Evolutionary conservation across 805 yeast species (phyloP).

Genomic region (Kluyveromyces wickerhamii): DNA sequence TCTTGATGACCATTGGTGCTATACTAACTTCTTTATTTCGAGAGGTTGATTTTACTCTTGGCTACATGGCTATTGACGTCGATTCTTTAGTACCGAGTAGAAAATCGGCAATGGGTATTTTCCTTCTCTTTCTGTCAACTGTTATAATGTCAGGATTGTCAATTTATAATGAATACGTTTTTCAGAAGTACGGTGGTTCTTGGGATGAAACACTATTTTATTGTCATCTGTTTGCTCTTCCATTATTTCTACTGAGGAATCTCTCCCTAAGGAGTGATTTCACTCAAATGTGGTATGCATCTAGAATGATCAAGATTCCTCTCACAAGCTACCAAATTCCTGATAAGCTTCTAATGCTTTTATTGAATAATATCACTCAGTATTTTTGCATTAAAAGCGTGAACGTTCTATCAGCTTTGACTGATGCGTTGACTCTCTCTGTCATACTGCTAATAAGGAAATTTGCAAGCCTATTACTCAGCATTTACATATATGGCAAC

Average conservation of each 20-base stretch:
- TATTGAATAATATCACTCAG: conserved; percentile 47
- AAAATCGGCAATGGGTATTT: not conserved
- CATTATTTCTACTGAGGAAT: conserved; percentile 38
- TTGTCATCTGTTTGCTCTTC: conserved; percentile 47
- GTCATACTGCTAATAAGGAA: conserved; percentile 55
- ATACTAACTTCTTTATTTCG: conserved; percentile 34
- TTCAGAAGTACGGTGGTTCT: conserved; percentile 41
- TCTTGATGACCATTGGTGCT: conserved; percentile 48
- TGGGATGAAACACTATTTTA: conserved; percentile 65
- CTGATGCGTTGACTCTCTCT: conserved; percentile 56
- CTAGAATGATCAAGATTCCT: too few relatives aligned
- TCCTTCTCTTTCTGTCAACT: not conserved
- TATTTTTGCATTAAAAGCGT: conserved; percentile 62
- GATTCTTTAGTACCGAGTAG: not conserved
- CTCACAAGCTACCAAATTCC: conserved; percentile 14
- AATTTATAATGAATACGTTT: conserved; percentile 46
- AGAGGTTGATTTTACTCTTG: conserved; percentile 20
- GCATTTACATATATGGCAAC: conserved; percentile 46
- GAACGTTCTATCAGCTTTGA: conserved; percentile 46
- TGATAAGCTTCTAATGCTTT: conserved; percentile 25
- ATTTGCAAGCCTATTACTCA: conserved; percentile 49
- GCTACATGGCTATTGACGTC: conserved; percentile 21
- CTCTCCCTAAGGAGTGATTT: not conserved
- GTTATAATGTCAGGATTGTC: conserved; percentile 48
- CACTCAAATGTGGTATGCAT: too few relatives aligned